A percentile compares a stretch with the other conserved stretches of the same genome.
phyloP scores from a whole-genome alignment of 306 rosid genomes.

The Quercus mongolica region DNA sequence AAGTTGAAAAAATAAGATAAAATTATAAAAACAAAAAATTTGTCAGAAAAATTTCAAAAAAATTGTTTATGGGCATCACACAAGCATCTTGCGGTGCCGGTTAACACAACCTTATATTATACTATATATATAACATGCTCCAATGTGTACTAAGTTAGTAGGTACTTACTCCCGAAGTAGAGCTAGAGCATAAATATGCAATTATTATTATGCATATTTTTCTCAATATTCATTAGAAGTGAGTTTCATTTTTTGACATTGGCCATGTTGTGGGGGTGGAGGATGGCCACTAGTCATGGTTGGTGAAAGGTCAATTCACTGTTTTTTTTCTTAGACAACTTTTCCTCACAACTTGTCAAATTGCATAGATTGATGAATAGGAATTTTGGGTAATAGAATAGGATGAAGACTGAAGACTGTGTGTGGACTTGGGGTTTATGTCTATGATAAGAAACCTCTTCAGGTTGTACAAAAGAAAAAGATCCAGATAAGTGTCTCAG shows the following conservation, averaged over 20 bases:
- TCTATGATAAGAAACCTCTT: not conserved
- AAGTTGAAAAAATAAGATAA: too few species aligned
- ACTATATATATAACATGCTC: too few species aligned
- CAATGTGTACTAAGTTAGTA: too few species aligned
- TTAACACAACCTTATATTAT: too few species aligned
- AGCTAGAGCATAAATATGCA: too few species aligned
- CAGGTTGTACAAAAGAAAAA: not conserved
- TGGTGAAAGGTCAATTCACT: slow-evolving; percentile 8
- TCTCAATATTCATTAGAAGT: too few species aligned
- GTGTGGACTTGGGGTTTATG: not conserved
- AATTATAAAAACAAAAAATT: too few species aligned
- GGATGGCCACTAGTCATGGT: not conserved
- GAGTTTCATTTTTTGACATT: not conserved
- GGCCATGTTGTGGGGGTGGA: not conserved
- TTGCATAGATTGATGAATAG: not conserved
- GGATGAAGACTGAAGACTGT: not conserved
- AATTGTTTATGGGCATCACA: too few species aligned
- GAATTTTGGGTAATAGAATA: not conserved
- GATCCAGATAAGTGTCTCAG: not conserved
- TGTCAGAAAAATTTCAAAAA: too few species aligned
- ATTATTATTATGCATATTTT: not conserved
- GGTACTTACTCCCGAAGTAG: too few species aligned
- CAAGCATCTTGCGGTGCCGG: accelerated
- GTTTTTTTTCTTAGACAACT: not conserved
- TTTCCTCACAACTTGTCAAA: not conserved